Evolutionary conservation across 805 yeast genomes (phyloP).

Genomic region (Zygosaccharomyces pseudorouxii): DNA sequence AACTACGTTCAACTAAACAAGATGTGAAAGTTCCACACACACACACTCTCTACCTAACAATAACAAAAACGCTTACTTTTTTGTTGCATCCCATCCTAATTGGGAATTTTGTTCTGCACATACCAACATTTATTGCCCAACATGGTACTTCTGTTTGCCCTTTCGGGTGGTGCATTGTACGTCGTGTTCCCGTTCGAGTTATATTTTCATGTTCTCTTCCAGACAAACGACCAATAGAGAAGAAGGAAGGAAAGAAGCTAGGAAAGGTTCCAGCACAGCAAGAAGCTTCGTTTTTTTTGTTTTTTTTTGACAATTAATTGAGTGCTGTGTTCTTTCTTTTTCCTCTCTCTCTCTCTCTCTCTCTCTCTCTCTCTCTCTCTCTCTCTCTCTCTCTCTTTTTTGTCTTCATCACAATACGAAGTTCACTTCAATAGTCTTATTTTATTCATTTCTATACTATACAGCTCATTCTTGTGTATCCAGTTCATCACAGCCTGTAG

Average conservation of each 20-base stretch:
- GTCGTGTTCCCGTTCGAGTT: not conserved
- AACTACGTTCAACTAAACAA: conserved; percentile 79
- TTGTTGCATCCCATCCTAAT: not conserved
- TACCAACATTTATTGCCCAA: not conserved
- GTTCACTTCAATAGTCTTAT: too few species aligned
- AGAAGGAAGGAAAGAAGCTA: not conserved
- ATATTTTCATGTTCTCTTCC: not conserved
- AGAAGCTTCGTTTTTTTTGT: not conserved
- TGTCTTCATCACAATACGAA: too few species aligned
- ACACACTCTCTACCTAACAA: too few species aligned
- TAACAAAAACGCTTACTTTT: not conserved
- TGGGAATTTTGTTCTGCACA: not conserved
- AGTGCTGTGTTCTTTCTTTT: too few species aligned
- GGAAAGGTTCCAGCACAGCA: too few species aligned
- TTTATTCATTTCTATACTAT: too few species aligned
- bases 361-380: too few species aligned
- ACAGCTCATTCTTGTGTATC: not conserved
- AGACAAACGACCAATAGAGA: not conserved
- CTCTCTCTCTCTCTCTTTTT: too few species aligned
- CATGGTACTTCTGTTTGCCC: not conserved
- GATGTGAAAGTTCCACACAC: not conserved
- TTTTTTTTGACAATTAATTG: not conserved
- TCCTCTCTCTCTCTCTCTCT: too few species aligned
- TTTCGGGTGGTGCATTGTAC: not conserved
- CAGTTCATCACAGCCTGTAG: not conserved